These are phyloP conservation scores for Phytopythium montanum DNA, from an alignment of 352 stramenopile genomes.

Conservation along the genomic window DNA sequence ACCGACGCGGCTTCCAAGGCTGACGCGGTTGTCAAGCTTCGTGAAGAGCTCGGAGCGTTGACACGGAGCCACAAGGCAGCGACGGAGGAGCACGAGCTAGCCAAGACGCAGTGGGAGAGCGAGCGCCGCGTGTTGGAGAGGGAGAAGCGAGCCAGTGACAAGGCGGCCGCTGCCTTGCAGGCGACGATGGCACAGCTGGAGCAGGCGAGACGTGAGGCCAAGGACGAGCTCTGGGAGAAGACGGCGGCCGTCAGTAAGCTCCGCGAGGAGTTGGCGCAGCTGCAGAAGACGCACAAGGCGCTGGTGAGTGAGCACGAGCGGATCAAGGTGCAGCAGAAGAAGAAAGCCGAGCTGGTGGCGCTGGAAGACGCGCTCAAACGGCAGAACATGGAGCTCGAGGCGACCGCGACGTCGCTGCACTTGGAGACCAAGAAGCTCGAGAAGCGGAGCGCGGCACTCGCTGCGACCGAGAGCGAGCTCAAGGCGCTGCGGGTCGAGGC, in stretches of 20 bases:
- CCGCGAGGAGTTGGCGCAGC: background rate
- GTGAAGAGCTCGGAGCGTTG: background rate
- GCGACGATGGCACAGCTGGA: background rate
- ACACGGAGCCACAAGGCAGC: background rate
- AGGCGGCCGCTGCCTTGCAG: background rate
- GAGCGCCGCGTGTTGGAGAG: background rate
- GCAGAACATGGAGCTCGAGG: slow-evolving; percentile 17
- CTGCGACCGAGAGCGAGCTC: slow-evolving; percentile 15
- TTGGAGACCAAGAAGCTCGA: slow-evolving; percentile 21
- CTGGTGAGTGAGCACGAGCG: background rate
- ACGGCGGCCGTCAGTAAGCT: background rate
- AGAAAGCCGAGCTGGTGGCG: slow-evolving; percentile 6
- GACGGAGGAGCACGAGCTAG: background rate
- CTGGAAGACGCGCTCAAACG: slow-evolving; percentile 20
- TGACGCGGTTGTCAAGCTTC: background rate
- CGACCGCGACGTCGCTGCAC: slow-evolving; percentile 17
- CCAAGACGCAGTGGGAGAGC: background rate
- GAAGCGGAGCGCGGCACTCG: slow-evolving; percentile 15
- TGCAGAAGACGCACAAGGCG: background rate
- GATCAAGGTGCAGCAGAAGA: background rate
- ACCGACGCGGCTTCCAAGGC: background rate
- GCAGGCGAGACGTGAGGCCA: background rate
- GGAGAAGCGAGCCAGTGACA: background rate
- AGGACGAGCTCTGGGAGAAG: background rate
- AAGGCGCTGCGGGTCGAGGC: slow-evolving; percentile 10